A percentile compares a stretch with the other conserved stretches of the same genome.
phyloP scores from a whole-genome alignment of 331 rosid genomes.

The Pyracantha coccinea region DNA sequence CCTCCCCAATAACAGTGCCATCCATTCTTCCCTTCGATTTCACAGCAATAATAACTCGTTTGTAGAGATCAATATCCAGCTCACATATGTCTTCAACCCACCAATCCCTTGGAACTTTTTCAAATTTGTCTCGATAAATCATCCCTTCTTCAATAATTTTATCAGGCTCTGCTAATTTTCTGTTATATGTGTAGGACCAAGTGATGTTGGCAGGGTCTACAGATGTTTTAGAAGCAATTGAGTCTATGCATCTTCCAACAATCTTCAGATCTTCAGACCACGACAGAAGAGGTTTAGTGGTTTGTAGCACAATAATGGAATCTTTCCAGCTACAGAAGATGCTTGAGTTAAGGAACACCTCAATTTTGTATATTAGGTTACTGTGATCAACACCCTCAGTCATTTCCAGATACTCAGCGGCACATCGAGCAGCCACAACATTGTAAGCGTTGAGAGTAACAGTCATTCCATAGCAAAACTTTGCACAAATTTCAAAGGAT shows the following conservation, averaged over 20 bases:
- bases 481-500: slow-evolving; percentile 90
- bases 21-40: slow-evolving; percentile 98
- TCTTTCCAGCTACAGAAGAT: slow-evolving; percentile 96
- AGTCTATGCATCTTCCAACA: slow-evolving; percentile 87
- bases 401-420: slow-evolving; percentile 92
- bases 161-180: slow-evolving; percentile 58
- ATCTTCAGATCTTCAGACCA: slow-evolving; percentile 94
- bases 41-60: slow-evolving; percentile 64
- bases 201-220: slow-evolving; percentile 68
- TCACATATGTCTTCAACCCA: slow-evolving; percentile 99
- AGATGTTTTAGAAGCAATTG: slow-evolving; percentile 87
- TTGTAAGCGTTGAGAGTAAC: slow-evolving; percentile 93
- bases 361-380: slow-evolving; percentile 78
- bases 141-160: slow-evolving; percentile 50
- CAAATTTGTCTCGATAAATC: slow-evolving; percentile 34
- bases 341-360: slow-evolving; percentile 88
- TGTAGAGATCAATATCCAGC: slow-evolving; percentile 85
- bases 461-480: slow-evolving; percentile 96
- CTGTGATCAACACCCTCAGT: slow-evolving; percentile 78
- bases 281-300: slow-evolving; percentile 75
- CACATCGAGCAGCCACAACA: slow-evolving; percentile 96
- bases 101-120: slow-evolving; percentile 84
- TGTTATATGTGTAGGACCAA: slow-evolving; percentile 86
- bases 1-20: slow-evolving; percentile 82
- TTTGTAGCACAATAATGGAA: slow-evolving; percentile 88